Evolutionary conservation across 2,329 filamentous ascomycete species (phyloP).

Genomic region (Botrytis aclada): DNA sequence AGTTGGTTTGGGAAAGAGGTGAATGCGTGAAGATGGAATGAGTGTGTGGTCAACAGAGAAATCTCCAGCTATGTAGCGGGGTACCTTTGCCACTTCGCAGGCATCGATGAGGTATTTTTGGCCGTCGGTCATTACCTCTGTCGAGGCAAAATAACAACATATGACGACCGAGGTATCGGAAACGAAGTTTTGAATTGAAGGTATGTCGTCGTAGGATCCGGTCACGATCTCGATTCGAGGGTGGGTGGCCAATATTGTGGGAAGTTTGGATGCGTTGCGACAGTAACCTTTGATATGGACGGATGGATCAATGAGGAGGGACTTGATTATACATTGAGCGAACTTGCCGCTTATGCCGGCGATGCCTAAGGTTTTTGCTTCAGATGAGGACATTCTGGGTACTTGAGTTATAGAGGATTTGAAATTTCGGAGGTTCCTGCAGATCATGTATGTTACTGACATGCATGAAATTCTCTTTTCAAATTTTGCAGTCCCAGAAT

Average conservation of each 20-base stretch:
- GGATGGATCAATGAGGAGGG: background rate
- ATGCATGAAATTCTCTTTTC: background rate
- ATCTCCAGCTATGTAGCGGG: background rate
- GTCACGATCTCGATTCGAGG: background rate
- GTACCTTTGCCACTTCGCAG: background rate
- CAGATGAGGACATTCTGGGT: background rate
- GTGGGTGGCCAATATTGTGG: background rate
- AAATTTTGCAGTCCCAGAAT: no score
- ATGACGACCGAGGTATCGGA: background rate
- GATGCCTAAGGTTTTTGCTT: background rate
- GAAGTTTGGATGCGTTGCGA: background rate
- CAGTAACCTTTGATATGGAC: background rate
- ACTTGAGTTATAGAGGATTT: background rate
- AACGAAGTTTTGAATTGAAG: background rate
- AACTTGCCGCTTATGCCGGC: background rate
- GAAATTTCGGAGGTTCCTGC: background rate
- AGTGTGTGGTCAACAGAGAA: background rate
- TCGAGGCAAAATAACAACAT: background rate
- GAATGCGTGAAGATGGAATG: background rate
- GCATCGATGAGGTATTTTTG: background rate
- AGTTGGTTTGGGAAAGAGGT: background rate
- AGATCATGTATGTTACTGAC: background rate
- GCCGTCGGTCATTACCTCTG: background rate
- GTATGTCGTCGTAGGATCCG: background rate
- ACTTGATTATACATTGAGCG: background rate